Evolutionary conservation across 129 eudicot genomes (phyloP), one percentile per base, ranked within the genome.

Genomic region (Apium graveolens): DNA sequence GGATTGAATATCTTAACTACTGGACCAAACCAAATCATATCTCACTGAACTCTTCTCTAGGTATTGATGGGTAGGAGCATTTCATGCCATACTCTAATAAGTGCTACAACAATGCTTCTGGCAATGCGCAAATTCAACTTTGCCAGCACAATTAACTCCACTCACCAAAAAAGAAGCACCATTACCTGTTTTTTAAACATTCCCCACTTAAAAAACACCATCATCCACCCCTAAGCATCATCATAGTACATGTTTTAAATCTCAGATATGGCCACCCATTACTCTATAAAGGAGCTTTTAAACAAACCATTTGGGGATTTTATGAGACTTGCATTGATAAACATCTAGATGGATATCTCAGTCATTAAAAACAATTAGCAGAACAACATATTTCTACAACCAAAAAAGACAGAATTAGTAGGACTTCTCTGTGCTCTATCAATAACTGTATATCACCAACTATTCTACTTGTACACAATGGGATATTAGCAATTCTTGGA

Each of bases 81-180:
- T 24, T 42, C 53, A 42, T 3, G 34, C 32, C 34, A 24, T 7
- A n/a, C 76, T 72, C 32, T n/a, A 24, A 8, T 10, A 21, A 72
- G 53, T 39, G 76, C 49, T 41, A 39, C 76, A 11, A 72, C 76
- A 11, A 72, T 70, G 41, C 73, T 35, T 71, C 26, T 71, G 17
- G 20, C 46, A 37, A 69, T 35, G n/a, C 17, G 24, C 4, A 69
- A 69, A 69, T 69, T n/a, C 3, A 35, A 35, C 12, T 35, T 16
- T 65, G 71, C 17, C 71, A 65, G 35, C 71, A 65, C 35, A 65
- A 26, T 65, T 65, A 57, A 9, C 66, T 24, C 26, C 8, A 9
- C 39, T 9, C 31, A 71, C 46, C 75, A 37, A 31, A 39, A 57
- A 57, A 26, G 32, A 10, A 57, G 66, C 66, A 57, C 32, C 1